Evolutionary conservation across 2,329 filamentous ascomycete genomes (phyloP), one percentile per base, ranked within the genome.

Genomic region (Claviceps pusilla): DNA sequence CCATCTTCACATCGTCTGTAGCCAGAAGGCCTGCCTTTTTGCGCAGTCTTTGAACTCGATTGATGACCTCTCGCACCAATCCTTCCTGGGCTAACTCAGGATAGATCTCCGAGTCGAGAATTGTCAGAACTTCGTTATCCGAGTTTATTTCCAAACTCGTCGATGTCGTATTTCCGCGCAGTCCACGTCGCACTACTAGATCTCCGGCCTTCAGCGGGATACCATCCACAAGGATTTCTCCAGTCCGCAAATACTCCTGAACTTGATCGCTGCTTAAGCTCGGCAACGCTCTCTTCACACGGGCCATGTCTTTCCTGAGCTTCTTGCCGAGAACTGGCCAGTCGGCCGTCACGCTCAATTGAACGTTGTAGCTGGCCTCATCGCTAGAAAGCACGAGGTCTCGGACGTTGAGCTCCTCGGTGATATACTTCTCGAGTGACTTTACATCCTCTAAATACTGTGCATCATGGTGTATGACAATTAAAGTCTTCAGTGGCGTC

Each of bases 261-360:
- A 95, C 89, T 60, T 95, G 80, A 11, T 87, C 82, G 60, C 84
- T 90, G 24, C 79, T 86, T 50, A 98, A 74, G 43, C 72, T 76
- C 6, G 90, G 90, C 48, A 98, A 73, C 2, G 87, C 89, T 72
- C 91, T 94, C 76, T 94, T 94, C 61, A 97, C 89, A 66, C 86
- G 88, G 59, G 83, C 82, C 59, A 89, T 87, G 64, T 96, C 90
- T 71, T 95, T 96, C 77, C 95, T 95, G 61, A 97, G 78, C 74
- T 97, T 97, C 79, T 95, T 95, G 59, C 93, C 93, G 16, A 98
- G 77, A 2, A 87, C 86, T 14, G 93, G 89, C 86, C 93, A 96
- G 69, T 98, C 93, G 7, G 89, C 90, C 43, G 80, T 82, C 16
- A 91, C 88, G 57, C 86, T 89, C 72, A 96, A 95, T 65, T 93